These are phyloP conservation scores for Filobasidium floriforme DNA, from an alignment of 768 basidiomycete genomes.

Conservation along the genomic window DNA sequence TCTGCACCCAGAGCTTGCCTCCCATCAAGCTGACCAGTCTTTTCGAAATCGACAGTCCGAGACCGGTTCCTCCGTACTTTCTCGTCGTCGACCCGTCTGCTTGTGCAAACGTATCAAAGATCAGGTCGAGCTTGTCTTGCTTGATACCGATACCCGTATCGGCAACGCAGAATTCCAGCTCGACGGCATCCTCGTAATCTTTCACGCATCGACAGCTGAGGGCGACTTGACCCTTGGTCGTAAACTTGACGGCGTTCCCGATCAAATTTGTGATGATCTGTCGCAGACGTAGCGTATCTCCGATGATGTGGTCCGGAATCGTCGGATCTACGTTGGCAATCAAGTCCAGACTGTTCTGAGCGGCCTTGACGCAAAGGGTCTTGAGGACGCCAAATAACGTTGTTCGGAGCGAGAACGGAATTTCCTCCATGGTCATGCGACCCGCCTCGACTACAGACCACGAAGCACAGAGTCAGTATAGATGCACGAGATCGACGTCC, in stretches of 20 bases:
- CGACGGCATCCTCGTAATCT: constrained; percentile 68
- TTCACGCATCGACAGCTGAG: constrained; percentile 69
- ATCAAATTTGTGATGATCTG: constrained; percentile 94
- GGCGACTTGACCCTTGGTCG: constrained; percentile 86
- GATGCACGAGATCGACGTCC: constrained; percentile 15
- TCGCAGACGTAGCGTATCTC: constrained; percentile 85
- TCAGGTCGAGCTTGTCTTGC: constrained; percentile 93
- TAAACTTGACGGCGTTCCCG: constrained; percentile 96
- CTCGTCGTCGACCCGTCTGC: constrained; percentile 96
- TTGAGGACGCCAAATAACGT: constrained; percentile 97
- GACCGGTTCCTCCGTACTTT: constrained; percentile 50
- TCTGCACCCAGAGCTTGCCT: constrained; percentile 98
- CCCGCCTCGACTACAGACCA: constrained; percentile 77
- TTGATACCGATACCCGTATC: constrained; percentile 99
- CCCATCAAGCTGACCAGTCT: constrained; percentile 94
- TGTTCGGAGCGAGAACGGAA: constrained; percentile 94
- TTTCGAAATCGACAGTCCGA: constrained; percentile 73
- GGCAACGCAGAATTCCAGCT: constrained; percentile 91
- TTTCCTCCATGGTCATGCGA: constrained; percentile 98
- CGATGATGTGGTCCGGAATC: constrained; percentile 93
- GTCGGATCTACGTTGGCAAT: constrained; percentile 92
- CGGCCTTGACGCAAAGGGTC: constrained; percentile 92
- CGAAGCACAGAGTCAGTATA: constrained; percentile 20
- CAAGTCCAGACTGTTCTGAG: constrained; percentile 90
- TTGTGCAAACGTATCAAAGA: constrained; percentile 98